Evolutionary conservation across 1,284 basidiomycete species (phyloP).

Genomic region (Ustilago loliicola): DNA sequence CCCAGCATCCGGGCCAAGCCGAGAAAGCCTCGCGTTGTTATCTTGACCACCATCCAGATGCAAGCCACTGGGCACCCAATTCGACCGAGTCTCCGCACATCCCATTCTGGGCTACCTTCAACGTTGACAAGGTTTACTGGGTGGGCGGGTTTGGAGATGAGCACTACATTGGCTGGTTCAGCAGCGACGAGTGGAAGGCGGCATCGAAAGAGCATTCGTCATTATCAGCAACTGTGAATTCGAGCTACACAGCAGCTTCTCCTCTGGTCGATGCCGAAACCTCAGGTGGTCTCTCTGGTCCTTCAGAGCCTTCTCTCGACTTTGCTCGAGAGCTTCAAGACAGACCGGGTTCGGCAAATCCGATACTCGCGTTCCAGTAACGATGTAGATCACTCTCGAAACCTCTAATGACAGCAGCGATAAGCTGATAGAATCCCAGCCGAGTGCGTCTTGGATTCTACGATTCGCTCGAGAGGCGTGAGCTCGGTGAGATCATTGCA

Average conservation of each 20-base stretch:
- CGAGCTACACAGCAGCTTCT: not conserved
- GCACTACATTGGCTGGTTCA: slow-evolving; percentile 66
- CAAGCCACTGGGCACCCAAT: slow-evolving; percentile 60
- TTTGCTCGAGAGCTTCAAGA: not conserved
- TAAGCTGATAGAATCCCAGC: too few relatives aligned
- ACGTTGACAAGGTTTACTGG: slow-evolving; percentile 58
- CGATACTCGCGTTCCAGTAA: not conserved
- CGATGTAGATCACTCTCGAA: not conserved
- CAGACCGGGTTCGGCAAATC: not conserved
- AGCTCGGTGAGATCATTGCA: too few relatives aligned
- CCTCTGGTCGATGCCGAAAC: not conserved
- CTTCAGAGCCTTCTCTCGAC: not conserved
- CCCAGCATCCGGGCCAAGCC: slow-evolving; percentile 18
- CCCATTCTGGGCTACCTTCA: slow-evolving; percentile 63
- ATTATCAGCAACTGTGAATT: not conserved
- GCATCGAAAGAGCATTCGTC: slow-evolving; percentile 20
- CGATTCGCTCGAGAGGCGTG: too few relatives aligned
- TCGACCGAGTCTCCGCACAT: slow-evolving; percentile 60
- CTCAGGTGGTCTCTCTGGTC: not conserved
- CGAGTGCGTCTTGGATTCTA: too few relatives aligned
- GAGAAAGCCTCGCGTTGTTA: slow-evolving; percentile 52
- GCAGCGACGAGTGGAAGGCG: slow-evolving; percentile 42
- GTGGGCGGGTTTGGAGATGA: slow-evolving; percentile 70
- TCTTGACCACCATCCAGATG: slow-evolving; percentile 58
- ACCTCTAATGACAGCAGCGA: not conserved